A percentile compares a stretch with the other conserved stretches of the same genome.
Conservation (phyloP, 2,329 filamentous ascomycete genomes). For the Colletotrichum caudatum region DNA sequence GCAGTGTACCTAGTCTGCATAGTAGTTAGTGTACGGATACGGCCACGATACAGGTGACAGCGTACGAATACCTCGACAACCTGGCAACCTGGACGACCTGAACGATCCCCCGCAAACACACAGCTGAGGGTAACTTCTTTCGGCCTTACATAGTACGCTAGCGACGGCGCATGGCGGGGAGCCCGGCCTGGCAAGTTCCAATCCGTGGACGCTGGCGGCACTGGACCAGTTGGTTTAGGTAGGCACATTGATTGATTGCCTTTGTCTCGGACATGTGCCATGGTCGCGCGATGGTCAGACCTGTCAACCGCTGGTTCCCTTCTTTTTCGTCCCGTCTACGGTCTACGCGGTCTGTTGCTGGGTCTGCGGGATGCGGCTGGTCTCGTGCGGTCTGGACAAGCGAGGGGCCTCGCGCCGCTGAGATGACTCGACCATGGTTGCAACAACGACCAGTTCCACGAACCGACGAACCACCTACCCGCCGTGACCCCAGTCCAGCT, state of each 20-base stretch:
- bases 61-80: neutral
- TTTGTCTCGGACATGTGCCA: slow-evolving; percentile 16
- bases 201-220: too few species aligned
- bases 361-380: slow-evolving; percentile 9
- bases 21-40: too few species aligned
- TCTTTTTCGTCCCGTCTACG: slow-evolving; percentile 24
- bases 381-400: slow-evolving; percentile 28
- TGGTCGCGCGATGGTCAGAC: slow-evolving; percentile 14
- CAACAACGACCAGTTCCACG: neutral
- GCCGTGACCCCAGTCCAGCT: slow-evolving; percentile 7
- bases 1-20: too few species aligned
- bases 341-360: neutral
- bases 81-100: neutral
- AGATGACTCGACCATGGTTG: slow-evolving; percentile 13
- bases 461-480: slow-evolving; percentile 11
- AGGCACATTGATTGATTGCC: too few species aligned
- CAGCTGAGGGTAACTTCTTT: slow-evolving; percentile 25
- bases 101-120: slow-evolving; percentile 34
- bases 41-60: too few species aligned
- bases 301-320: slow-evolving; percentile 20
- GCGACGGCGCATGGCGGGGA: slow-evolving; percentile 24
- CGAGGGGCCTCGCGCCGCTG: slow-evolving; percentile 19
- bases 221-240: too few species aligned
- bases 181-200: slow-evolving; percentile 10
- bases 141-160: neutral